Evolutionary conservation across 2,329 filamentous ascomycete species (phyloP), one percentile per base, ranked within the genome.

Genomic region (Ophiostoma ips): DNA sequence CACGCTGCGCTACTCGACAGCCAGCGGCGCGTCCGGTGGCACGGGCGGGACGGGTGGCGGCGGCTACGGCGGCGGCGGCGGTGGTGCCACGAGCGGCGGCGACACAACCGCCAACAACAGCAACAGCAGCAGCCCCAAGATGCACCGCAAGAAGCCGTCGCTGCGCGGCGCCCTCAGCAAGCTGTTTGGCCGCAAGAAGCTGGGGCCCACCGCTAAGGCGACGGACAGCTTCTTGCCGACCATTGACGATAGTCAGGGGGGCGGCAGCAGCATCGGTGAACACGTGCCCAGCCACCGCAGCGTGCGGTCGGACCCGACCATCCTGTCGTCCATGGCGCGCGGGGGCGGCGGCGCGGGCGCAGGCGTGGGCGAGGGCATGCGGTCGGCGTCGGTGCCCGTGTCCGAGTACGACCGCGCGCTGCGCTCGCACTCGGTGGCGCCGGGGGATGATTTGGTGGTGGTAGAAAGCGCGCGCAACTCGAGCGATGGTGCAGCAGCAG

Each of bases 391-490:
- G 5, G 58, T 80, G 31, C 77, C 77, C 9, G 70, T 81, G 47
- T 77, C 72, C 43, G 77, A 82, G 57, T 77, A 72, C 54, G 75
- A 79, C 53, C 69, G 73, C 40, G 77, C 78, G 2, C 60, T 82
- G 35, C 70, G 77, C 41, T 81, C 78, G 12, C 77, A 82, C 59
- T 80, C 78, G 2, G 65, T 79, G 37, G 73, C 76, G 1, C 71
- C 71, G 2, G 71, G 76, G 35, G 74, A 78, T 56, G 72, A 73
- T n/a, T n/a, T n/a, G 21, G 65, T 69, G 33, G 71, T 68, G 35
- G 75, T 75, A 21, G 71, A 73, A 51, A 75, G 69, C 51, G 72
- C 69, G 2, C 72, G 74, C 21, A 76, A 71, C 58, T 78, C 76
- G 2, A 55, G 75, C 40, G 76, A 30, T 10, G n/a, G 28, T 13